Evolutionary conservation across 352 stramenopile genomes (phyloP).

Genomic region (Pythium insidiosum): DNA sequence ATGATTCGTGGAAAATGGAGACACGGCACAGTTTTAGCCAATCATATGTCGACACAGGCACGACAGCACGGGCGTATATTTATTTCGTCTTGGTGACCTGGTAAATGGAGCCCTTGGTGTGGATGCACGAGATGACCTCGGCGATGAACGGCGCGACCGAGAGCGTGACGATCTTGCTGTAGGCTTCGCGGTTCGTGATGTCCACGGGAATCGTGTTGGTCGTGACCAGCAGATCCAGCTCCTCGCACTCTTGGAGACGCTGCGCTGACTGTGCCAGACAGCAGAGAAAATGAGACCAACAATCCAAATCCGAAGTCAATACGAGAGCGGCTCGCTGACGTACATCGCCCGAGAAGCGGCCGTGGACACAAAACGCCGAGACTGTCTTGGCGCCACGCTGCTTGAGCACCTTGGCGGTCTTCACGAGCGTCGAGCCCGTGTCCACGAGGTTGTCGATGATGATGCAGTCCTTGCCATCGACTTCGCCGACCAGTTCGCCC

Average conservation of each 20-base stretch:
- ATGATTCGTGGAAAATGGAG: constrained; percentile 7
- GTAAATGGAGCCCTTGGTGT: constrained; percentile 82
- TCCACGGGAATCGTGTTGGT: constrained; percentile 78
- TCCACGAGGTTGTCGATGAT: constrained; percentile 85
- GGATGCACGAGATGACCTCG: constrained; percentile 85
- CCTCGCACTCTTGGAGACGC: constrained; percentile 55
- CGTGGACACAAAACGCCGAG: constrained; percentile 77
- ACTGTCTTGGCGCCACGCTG: constrained; percentile 65
- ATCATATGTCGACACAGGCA: too few relatives aligned
- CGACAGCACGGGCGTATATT: constrained; percentile 5
- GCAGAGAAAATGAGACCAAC: background rate
- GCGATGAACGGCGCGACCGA: constrained; percentile 83
- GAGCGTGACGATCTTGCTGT: constrained; percentile 78
- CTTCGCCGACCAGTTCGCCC: constrained; percentile 72
- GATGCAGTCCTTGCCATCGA: constrained; percentile 79
- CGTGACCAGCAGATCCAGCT: constrained; percentile 77
- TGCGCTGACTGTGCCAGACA: constrained; percentile 49
- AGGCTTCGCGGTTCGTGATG: constrained; percentile 16
- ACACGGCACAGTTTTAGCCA: background rate
- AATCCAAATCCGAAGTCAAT: too few relatives aligned
- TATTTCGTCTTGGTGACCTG: constrained; percentile 78
- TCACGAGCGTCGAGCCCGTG: constrained; percentile 75
- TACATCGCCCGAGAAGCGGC: constrained; percentile 74
- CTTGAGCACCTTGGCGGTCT: constrained; percentile 80
- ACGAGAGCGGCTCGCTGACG: too few relatives aligned